Conservation (phyloP, 768 basidiomycete genomes). For the Ephemerocybe angulata region DNA sequence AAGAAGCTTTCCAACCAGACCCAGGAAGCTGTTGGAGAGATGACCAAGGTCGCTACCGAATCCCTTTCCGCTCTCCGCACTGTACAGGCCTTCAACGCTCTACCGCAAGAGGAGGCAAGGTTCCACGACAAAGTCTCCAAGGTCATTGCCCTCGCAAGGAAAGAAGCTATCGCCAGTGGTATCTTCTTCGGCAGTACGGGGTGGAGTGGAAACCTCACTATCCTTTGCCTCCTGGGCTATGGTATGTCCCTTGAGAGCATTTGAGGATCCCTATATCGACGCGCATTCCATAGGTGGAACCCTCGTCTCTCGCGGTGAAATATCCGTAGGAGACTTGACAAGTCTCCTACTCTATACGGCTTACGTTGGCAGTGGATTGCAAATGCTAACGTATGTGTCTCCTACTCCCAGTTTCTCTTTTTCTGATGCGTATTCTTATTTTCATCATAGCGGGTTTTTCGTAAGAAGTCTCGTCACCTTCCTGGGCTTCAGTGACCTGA, state of each 20-base stretch:
- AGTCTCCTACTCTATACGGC: constrained; percentile 88
- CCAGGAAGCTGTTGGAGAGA: constrained; percentile 93
- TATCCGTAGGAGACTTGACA: constrained; percentile 89
- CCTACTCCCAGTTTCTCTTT: neutral
- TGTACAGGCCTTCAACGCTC: constrained; percentile 88
- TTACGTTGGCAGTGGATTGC: constrained; percentile 78
- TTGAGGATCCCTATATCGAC: neutral
- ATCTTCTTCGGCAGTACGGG: constrained; percentile 92
- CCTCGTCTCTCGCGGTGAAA: constrained; percentile 81
- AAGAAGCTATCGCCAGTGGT: constrained; percentile 86
- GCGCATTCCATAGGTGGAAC: constrained; percentile 62
- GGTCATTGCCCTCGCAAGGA: constrained; percentile 73
- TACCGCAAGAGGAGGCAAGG: constrained; percentile 68
- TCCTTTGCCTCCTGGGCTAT: constrained; percentile 86
- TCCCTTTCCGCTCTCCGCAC: constrained; percentile 83
- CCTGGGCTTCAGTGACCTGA: neutral
- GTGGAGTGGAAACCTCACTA: constrained; percentile 90
- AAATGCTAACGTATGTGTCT: constrained; percentile 67
- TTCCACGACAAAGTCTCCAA: constrained; percentile 64
- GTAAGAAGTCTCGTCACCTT: constrained; percentile 35
- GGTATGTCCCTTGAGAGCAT: constrained; percentile 44
- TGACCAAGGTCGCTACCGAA: constrained; percentile 92
- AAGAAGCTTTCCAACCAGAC: constrained; percentile 88
- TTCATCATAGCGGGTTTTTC: constrained; percentile 43
- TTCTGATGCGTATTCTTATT: constrained; percentile 1